These are phyloP conservation scores for Astragalus membranaceus DNA, from an alignment of 306 rosid species.

Conservation along the genomic window DNA sequence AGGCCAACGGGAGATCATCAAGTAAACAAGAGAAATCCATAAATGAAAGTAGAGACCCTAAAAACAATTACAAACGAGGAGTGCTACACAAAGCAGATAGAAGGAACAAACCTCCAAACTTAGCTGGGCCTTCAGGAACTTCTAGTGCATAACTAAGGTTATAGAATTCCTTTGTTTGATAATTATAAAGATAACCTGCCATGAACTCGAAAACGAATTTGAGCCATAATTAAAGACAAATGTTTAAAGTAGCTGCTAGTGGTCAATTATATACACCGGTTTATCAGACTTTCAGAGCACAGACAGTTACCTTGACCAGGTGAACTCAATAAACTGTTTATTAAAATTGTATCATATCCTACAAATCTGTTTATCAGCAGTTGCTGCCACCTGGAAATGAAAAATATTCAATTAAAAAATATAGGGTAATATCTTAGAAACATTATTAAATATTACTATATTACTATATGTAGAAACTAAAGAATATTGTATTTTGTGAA, in stretches of 20 bases:
- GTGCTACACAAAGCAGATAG: conserved; percentile 23
- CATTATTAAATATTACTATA: neutral
- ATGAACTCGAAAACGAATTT: conserved; percentile 25
- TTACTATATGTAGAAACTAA: no score
- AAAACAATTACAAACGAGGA: conserved; percentile 7
- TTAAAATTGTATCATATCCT: conserved; percentile 97
- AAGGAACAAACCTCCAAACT: conserved; percentile 86
- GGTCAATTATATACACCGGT: neutral
- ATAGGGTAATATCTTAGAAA: neutral
- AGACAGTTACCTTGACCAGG: conserved; percentile 81
- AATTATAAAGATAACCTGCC: conserved; percentile 89
- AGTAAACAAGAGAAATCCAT: conserved; percentile 7
- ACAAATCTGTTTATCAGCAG: conserved; percentile 93
- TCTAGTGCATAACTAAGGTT: conserved; percentile 83
- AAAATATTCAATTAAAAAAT: conserved; percentile 5
- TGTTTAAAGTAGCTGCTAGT: neutral
- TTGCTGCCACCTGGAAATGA: conserved; percentile 89
- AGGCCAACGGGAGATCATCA: neutral
- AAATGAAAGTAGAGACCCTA: neutral
- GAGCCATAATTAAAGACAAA: conserved; percentile 17
- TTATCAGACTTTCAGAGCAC: neutral
- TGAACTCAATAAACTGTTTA: conserved; percentile 88
- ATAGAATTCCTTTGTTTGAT: conserved; percentile 84
- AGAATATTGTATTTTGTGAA: no score
- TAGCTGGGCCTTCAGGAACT: conserved; percentile 76